Percentiles rank a stretch among this genome's conserved stretches.
Conservation (phyloP, 306 rosid genomes). For the Fragaria nilgerrensis region DNA sequence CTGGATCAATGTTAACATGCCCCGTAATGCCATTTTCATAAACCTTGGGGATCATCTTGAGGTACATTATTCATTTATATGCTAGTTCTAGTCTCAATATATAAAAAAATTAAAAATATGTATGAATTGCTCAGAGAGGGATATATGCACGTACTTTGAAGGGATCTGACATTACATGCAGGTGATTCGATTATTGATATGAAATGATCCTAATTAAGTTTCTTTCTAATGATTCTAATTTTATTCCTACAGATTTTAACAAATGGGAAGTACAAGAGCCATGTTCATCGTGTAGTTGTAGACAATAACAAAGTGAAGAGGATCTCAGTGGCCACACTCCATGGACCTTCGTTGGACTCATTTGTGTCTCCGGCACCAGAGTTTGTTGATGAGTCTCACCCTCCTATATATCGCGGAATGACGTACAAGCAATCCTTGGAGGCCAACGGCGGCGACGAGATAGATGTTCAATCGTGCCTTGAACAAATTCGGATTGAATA, state of each 20-base stretch:
- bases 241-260: slow-evolving; percentile 38
- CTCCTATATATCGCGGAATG: slow-evolving; percentile 31
- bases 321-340: slow-evolving; percentile 47
- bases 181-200: no score
- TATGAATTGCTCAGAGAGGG: no score
- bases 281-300: slow-evolving; percentile 53
- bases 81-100: no score
- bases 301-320: slow-evolving; percentile 45
- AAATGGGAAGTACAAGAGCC: slow-evolving; percentile 61
- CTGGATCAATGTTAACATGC: slow-evolving; percentile 46
- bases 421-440: slow-evolving; percentile 48
- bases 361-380: slow-evolving; percentile 36
- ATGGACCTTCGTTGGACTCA: slow-evolving; percentile 51
- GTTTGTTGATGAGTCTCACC: slow-evolving; percentile 45
- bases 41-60: slow-evolving; percentile 59
- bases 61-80: slow-evolving; percentile 23
- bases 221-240: no score
- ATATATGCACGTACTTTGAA: not conserved
- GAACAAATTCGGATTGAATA: slow-evolving; percentile 14
- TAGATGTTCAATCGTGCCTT: slow-evolving; percentile 27
- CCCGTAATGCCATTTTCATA: slow-evolving; percentile 48
- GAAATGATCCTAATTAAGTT: no score
- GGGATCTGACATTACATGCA: no score
- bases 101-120: no score
- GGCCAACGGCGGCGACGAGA: slow-evolving; percentile 33